Base-by-base conservation (phyloP, 805 yeast species). In the Lachancea nothofagi region DNA sequence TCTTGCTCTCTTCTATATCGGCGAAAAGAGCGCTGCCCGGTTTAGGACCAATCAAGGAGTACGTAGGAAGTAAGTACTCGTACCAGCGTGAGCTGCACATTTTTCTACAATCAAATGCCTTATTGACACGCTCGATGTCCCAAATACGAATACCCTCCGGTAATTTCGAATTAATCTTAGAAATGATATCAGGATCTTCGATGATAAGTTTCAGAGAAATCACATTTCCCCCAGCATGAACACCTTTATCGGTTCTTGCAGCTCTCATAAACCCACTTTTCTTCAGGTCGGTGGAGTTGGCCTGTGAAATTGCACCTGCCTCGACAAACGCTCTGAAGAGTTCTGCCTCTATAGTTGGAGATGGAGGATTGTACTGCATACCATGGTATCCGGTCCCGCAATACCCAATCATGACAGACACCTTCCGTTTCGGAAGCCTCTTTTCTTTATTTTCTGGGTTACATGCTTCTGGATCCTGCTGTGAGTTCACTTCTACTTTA, bases 301-400 rank as follows among this genome's bases (percentile, higher is more conserved):
- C 93, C 43, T 77, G 76, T 1, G 95, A 83, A 41, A 89, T 76
- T 4, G 95, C 96, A 14, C 95, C 97, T 2, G 95, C 88, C 41
- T 74, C 74, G 54, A 86, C 72, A 56, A 90, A 77, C 0, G 97
- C 96, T 22, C 75, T 71, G 61, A 86, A 90, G 5, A 89, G 56
- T 36, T 85, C 96, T 10, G 89, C 93, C 64, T 89, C 97, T 48
- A 89, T 89, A 15, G 97, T 89, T 57, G 79, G 78, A 29, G 77
- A 77, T 14, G 89, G 94, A 2, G 95, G 94, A 57, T 88, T 89
- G 47, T 82, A 67, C 63, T 89, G 97, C 95, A 89, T 86, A 6
- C 97, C 97, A 61, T 85, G 93, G 64, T 89, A 89, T 0, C 97
- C 97, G 1, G 96, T 80, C 29, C 97, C 97, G 59, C 96, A 89